Evolutionary conservation across 1,284 basidiomycete genomes (phyloP).

Genomic region (Ceratobasidium theobromae): DNA sequence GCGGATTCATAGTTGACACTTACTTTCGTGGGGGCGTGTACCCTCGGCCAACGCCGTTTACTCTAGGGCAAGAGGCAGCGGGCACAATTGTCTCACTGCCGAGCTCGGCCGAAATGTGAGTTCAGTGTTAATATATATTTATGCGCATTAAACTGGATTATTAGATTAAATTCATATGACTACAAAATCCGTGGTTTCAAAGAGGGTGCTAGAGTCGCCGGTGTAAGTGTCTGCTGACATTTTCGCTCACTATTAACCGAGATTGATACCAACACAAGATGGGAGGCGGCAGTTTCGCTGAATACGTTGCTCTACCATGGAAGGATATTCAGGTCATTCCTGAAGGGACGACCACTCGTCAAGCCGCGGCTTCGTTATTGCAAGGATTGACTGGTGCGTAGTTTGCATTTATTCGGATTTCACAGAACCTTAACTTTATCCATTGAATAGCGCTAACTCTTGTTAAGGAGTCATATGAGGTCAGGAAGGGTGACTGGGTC

Average conservation of each 20-base stretch:
- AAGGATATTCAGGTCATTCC: slow-evolving; percentile 62
- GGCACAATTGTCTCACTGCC: slow-evolving; percentile 77
- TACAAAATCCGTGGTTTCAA: slow-evolving; percentile 36
- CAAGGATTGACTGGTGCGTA: slow-evolving; percentile 70
- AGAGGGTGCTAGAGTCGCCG: slow-evolving; percentile 48
- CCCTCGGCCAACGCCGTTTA: slow-evolving; percentile 54
- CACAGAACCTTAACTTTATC: not conserved
- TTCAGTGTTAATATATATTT: not conserved
- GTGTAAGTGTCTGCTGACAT: slow-evolving; percentile 48
- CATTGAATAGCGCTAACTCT: slow-evolving; percentile 59
- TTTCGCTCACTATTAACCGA: slow-evolving; percentile 15
- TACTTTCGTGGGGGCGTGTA: slow-evolving; percentile 56
- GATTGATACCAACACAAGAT: not conserved
- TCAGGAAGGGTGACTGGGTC: slow-evolving; percentile 72
- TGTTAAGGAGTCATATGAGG: slow-evolving; percentile 79
- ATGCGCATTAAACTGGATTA: not conserved
- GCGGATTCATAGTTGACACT: slow-evolving; percentile 60
- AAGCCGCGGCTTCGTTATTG: slow-evolving; percentile 67
- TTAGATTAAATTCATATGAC: slow-evolving; percentile 27
- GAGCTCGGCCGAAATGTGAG: slow-evolving; percentile 40
- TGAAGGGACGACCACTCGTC: slow-evolving; percentile 57
- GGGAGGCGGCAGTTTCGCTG: slow-evolving; percentile 59
- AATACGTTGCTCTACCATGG: slow-evolving; percentile 44
- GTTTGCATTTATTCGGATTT: not conserved
- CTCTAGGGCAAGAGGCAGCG: slow-evolving; percentile 76